Evolutionary conservation across 345 rosid species (phyloP).

Genomic region (Nephelium lappaceum): DNA sequence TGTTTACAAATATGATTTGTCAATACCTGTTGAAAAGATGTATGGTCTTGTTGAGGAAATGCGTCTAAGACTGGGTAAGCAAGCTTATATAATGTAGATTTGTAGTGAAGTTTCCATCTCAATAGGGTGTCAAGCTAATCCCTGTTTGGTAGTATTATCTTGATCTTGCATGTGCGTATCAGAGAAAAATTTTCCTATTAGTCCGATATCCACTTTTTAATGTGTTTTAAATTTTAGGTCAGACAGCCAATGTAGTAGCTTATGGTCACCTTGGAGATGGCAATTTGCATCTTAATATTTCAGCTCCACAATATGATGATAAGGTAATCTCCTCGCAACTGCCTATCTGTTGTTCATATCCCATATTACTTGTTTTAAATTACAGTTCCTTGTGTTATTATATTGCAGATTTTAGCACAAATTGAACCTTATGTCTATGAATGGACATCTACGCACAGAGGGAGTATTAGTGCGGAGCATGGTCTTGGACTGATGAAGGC

Average conservation of each 20-base stretch:
- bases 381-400: background rate
- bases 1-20: constrained; percentile 86
- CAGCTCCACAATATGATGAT: constrained; percentile 66
- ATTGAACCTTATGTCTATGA: constrained; percentile 90
- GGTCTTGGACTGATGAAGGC: constrained; percentile 98
- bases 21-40: constrained; percentile 85
- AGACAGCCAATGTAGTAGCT: constrained; percentile 70
- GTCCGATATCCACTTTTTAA: constrained; percentile 3
- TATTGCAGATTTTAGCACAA: constrained; percentile 67
- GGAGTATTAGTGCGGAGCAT: constrained; percentile 98
- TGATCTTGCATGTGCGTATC: constrained; percentile 2
- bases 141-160: background rate
- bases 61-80: constrained; percentile 73
- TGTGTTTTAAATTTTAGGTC: constrained; percentile 47
- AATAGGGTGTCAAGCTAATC: background rate
- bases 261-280: constrained; percentile 98
- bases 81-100: background rate
- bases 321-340: constrained; percentile 39
- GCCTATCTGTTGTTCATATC: background rate
- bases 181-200: background rate
- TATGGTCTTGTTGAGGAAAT: constrained; percentile 81
- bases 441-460: constrained; percentile 88
- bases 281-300: constrained; percentile 90
- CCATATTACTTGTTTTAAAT: background rate
- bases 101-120: background rate